Percentiles rank a stretch among this genome's conserved stretches.
Evolutionary conservation across 169 alveolate species (phyloP).

Genomic region (Cytauxzoon felis): DNA sequence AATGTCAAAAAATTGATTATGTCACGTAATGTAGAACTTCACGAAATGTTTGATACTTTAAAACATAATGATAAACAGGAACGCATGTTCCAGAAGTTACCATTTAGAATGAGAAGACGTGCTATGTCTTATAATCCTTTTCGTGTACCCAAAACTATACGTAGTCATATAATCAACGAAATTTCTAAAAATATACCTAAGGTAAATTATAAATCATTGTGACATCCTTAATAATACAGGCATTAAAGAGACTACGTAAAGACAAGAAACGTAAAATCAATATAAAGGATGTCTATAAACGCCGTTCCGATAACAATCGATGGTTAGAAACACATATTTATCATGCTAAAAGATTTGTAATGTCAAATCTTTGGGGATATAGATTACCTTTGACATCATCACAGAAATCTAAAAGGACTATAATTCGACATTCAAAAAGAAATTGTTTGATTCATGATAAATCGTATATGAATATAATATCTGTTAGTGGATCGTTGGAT

Average conservation of each 20-base stretch:
- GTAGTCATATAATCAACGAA: slow-evolving; percentile 67
- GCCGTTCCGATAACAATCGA: slow-evolving; percentile 67
- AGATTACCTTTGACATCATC: slow-evolving; percentile 72
- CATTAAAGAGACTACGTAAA: slow-evolving; percentile 43
- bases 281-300: slow-evolving; percentile 62
- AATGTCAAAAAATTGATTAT: slow-evolving; percentile 48
- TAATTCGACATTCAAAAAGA: slow-evolving; percentile 13
- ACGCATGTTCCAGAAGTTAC: slow-evolving; percentile 82
- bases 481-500: slow-evolving; percentile 28
- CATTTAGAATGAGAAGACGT: slow-evolving; percentile 85
- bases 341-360: slow-evolving; percentile 89
- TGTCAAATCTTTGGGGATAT: slow-evolving; percentile 84
- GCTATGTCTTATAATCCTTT: slow-evolving; percentile 93
- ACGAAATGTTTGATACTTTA: slow-evolving; percentile 33
- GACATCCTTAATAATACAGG: slow-evolving; percentile 31
- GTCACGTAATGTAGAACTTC: slow-evolving; percentile 46
- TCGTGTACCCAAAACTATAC: slow-evolving; percentile 83
- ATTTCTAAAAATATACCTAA: slow-evolving; percentile 71
- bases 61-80: slow-evolving; percentile 50
- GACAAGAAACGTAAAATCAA: slow-evolving; percentile 62
- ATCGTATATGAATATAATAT: slow-evolving; percentile 36
- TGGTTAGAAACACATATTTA: slow-evolving; percentile 91
- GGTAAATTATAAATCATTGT: slow-evolving; percentile 49
- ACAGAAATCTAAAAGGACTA: slow-evolving; percentile 48
- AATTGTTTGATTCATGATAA: slow-evolving; percentile 44